Evolutionary conservation across 2,329 filamentous ascomycete genomes (phyloP), one percentile per base, ranked within the genome.

Genomic region (Metarhizium rileyi): DNA sequence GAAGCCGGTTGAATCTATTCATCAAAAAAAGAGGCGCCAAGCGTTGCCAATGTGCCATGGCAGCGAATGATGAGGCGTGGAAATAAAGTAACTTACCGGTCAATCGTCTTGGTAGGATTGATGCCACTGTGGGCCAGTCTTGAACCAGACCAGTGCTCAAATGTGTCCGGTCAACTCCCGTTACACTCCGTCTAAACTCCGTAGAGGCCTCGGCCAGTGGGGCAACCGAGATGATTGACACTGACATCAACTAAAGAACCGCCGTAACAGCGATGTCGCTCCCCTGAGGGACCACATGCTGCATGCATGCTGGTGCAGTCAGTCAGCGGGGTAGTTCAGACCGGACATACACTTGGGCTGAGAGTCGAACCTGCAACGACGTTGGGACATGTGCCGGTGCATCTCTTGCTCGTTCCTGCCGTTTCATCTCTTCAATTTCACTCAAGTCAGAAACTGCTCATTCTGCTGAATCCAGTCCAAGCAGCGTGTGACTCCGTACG

Each of bases 1-100:
- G 74, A 75, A 50, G 72, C 70, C 73, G 60, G 58, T 74, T 73
- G 74, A 77, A 76, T 74, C 72, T 74, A 74, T 46, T 44, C 38
- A 42, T 42, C 3, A 25, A 14, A 14, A 36, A 42, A 23, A 7
- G 18, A 16, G 8, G n/a, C n/a, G 35, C 35, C 5, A 6, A 38
- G 18, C 5, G n/a, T 7, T 38, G 35, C 4, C 16, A 16, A 8
- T 28, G 33, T 18, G 33, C 12, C 2, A 18, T 36, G 14, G 33
- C 10, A 18, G 5, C n/a, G 33, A 16, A 36, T 10, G 14, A 16
- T 36, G 33, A 16, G n/a, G n/a, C n/a, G n/a, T 14, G 33, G 14
- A 36, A 16, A n/a, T n/a, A n/a, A n/a, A n/a, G n/a, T n/a, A n/a
- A n/a, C n/a, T n/a, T n/a, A n/a, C n/a, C n/a, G n/a, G n/a, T n/a